A percentile compares a stretch with the other conserved stretches of the same genome.
Evolutionary conservation across 148 eudicot genomes (phyloP).

Genomic region (Vaccinium darrowii): DNA sequence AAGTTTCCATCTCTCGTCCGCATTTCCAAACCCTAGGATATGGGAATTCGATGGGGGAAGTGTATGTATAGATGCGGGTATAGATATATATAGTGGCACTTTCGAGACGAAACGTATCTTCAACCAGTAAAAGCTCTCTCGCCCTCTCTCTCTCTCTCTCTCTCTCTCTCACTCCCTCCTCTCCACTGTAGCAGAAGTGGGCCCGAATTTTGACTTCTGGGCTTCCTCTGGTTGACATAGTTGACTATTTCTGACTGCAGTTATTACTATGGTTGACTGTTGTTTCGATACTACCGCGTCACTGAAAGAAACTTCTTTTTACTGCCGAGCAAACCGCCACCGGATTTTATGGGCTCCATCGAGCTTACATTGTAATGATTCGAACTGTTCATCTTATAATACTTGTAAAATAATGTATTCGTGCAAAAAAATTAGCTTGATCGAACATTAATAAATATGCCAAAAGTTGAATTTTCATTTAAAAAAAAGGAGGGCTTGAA

Average conservation of each 20-base stretch:
- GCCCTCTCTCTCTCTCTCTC: not conserved
- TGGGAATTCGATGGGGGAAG: not conserved
- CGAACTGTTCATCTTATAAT: too few species aligned
- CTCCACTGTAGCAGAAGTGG: not conserved
- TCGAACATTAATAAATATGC: too few species aligned
- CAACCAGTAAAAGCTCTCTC: not conserved
- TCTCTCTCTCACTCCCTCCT: not conserved
- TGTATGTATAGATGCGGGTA: not conserved
- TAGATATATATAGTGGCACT: not conserved
- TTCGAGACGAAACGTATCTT: not conserved
- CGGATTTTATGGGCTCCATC: too few species aligned
- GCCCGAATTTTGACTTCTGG: not conserved
- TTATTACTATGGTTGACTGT: not conserved
- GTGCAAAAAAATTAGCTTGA: too few species aligned
- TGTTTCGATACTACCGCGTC: not conserved
- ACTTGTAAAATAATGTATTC: too few species aligned
- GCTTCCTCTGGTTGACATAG: not conserved
- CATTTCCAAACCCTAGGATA: constrained; percentile 8
- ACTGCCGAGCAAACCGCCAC: too few species aligned
- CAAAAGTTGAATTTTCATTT: too few species aligned
- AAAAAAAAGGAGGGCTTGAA: too few species aligned
- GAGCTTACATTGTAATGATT: too few species aligned
- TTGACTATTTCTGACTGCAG: not conserved
- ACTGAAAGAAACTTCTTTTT: too few species aligned
- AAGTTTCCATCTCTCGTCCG: constrained; percentile 7